Percentiles rank a stretch among this genome's conserved stretches.
Evolutionary conservation across 1,139 yeast genomes (phyloP).

Genomic region (Sugiyamaella grinbergsii): DNA sequence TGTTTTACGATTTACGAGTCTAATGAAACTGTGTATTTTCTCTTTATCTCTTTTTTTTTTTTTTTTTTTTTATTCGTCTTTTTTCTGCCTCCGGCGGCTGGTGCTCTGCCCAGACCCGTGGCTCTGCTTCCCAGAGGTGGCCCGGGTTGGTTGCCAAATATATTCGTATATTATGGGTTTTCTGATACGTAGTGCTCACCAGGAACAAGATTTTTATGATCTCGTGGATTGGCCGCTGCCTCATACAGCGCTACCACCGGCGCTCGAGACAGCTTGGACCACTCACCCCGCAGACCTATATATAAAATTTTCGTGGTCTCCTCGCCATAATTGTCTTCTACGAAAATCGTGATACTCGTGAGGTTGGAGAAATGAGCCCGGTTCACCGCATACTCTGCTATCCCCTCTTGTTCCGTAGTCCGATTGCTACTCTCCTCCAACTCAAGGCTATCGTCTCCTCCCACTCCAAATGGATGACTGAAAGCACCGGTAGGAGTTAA

Average conservation of each 20-base stretch:
- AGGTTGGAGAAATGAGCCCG: constrained; percentile 74
- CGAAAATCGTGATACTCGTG: constrained; percentile 63
- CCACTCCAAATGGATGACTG: constrained; percentile 62
- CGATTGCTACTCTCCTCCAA: constrained; percentile 21
- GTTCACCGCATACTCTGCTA: constrained; percentile 83
- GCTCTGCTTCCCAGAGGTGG: neutral
- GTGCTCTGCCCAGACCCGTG: constrained; percentile 8
- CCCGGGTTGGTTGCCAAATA: neutral
- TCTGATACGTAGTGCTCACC: constrained; percentile 31
- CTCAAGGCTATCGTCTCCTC: constrained; percentile 38
- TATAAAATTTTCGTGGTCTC: constrained; percentile 64
- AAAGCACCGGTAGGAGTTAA: constrained; percentile 56
- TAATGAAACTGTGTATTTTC: constrained; percentile 14
- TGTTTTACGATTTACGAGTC: constrained; percentile 18
- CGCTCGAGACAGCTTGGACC: constrained; percentile 56
- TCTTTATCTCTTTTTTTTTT: constrained; percentile 2
- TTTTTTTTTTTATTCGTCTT: neutral
- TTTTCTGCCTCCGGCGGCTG: neutral
- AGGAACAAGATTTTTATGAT: constrained; percentile 62
- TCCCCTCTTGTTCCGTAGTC: constrained; percentile 49
- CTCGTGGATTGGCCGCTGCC: constrained; percentile 90
- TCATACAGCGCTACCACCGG: constrained; percentile 82
- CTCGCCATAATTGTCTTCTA: constrained; percentile 69
- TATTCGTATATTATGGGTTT: constrained; percentile 18
- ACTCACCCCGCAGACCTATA: constrained; percentile 83